Evolutionary conservation across 805 yeast species (phyloP).

Genomic region (Candida oleophila): DNA sequence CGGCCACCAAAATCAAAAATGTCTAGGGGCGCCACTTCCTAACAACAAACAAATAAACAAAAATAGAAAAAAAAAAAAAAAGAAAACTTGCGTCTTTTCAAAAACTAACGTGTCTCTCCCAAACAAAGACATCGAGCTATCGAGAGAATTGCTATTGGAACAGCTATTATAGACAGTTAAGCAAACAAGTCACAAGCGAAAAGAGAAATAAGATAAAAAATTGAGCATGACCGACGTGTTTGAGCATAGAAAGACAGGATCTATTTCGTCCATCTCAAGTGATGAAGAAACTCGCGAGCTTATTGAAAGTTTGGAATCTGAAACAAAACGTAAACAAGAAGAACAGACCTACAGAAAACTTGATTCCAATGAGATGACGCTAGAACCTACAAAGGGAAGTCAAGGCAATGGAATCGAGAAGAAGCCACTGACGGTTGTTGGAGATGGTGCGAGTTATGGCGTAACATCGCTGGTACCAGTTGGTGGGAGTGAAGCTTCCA

Average conservation of each 20-base stretch:
- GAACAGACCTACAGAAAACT: not conserved
- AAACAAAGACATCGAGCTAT: not conserved
- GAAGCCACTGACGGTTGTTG: no score
- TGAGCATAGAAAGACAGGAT: not conserved
- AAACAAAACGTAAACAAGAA: not conserved
- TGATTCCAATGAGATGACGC: not conserved
- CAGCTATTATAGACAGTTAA: no score
- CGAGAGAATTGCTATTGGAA: not conserved
- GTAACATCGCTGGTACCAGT: no score
- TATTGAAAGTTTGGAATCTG: conserved; percentile 5
- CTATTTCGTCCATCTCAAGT: conserved; percentile 4
- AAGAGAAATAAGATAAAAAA: not conserved
- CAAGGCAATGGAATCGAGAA: not conserved
- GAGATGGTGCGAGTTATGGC: no score
- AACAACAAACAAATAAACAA: no score
- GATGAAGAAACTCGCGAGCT: conserved; percentile 6
- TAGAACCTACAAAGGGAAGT: not conserved
- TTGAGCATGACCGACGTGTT: conserved; percentile 1
- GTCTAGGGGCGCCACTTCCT: not conserved
- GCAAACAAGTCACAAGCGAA: no score
- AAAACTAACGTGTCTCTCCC: not conserved
- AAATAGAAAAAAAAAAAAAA: no score
- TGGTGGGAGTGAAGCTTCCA: no score
- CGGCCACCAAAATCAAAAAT: not conserved
- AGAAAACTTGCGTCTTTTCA: not conserved